Base-by-base conservation (phyloP, 2,329 filamentous ascomycete genomes). In the Paramyrothecium sp. region DNA sequence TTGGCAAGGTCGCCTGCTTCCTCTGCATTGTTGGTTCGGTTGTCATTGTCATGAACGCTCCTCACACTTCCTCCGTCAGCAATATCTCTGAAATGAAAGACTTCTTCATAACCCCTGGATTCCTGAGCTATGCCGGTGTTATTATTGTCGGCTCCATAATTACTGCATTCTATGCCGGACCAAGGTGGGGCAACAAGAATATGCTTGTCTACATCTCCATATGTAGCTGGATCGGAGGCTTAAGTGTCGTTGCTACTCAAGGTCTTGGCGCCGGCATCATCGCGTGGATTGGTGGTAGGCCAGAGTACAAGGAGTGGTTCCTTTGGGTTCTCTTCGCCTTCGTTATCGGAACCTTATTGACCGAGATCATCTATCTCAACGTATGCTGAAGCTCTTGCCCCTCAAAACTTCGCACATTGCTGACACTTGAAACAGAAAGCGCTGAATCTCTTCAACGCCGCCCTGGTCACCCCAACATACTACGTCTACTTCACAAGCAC, bases 121-220 rank as follows among this genome's bases (percentile, higher is more conserved):
- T 98, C 68, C 78, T 98, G 61, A 83, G 81, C 49, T 99, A 95
- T 71, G 85, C 91, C 0, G 94, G 93, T 34, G 81, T 97, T 51
- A 83, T 98, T 61, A 83, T 98, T 38, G 69, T 95, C 22, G 91
- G 87, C 1, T 89, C 87, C 58, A 66, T 78, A 12, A 83, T 92
- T 60, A 85, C 90, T 38, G 92, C 92, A 1, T 75, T 95, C 51
- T 98, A 89, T 82, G 88, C 85, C 47, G 95, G 86, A 0, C 95
- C 95, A 17, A 84, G 89, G 67, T 99, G 94, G 71, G 95, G 93
- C 52, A 97, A 96, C 78, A 94, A 92, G 81, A 94, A 90, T 69
- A 98, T 99, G 95, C 82, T 99, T 73, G 92, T 98, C 34, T 98
- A 99, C 75, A 86, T 99, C 64, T 93, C 89, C 65, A 94, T 99